Conservation (phyloP, 768 basidiomycete species). For the Lactarius evosmus region DNA sequence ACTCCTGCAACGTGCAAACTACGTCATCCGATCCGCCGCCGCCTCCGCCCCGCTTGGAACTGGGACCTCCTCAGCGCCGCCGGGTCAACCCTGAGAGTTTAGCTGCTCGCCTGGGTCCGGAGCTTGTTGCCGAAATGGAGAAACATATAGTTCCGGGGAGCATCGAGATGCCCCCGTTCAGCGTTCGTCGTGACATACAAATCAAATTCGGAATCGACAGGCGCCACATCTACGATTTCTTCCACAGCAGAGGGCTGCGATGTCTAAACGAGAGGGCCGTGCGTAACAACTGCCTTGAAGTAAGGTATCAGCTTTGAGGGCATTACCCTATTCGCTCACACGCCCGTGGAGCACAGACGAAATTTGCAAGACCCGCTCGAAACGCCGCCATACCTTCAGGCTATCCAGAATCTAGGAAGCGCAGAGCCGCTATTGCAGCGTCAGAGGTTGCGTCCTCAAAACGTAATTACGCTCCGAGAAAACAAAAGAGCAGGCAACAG, state of each 20-base stretch:
- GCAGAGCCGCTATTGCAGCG: slow-evolving; percentile 23
- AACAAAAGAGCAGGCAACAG: slow-evolving; percentile 12
- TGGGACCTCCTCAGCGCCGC: slow-evolving; percentile 36
- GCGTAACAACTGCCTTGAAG: slow-evolving; percentile 25
- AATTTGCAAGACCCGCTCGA: slow-evolving; percentile 18
- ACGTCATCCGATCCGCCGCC: slow-evolving; percentile 2
- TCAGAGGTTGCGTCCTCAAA: slow-evolving; percentile 8
- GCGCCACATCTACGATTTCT: slow-evolving; percentile 76
- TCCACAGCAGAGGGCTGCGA: slow-evolving; percentile 53
- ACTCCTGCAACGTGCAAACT: slow-evolving; percentile 5
- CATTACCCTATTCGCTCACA: neutral
- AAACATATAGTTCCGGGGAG: slow-evolving; percentile 65
- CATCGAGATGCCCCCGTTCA: slow-evolving; percentile 71
- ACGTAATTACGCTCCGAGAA: slow-evolving; percentile 13
- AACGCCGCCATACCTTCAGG: neutral
- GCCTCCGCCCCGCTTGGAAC: slow-evolving; percentile 12
- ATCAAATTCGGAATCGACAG: slow-evolving; percentile 67
- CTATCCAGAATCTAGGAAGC: slow-evolving; percentile 19
- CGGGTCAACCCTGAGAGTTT: slow-evolving; percentile 67
- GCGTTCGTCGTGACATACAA: slow-evolving; percentile 66
- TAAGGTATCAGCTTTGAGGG: slow-evolving; percentile 9
- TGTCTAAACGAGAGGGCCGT: slow-evolving; percentile 28
- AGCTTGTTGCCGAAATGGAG: slow-evolving; percentile 69
- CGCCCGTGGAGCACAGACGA: slow-evolving; percentile 3
- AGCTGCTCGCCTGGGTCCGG: slow-evolving; percentile 61